Evolutionary conservation across 2,329 filamentous ascomycete genomes (phyloP).

Genomic region (Akanthomyces muscarius): DNA sequence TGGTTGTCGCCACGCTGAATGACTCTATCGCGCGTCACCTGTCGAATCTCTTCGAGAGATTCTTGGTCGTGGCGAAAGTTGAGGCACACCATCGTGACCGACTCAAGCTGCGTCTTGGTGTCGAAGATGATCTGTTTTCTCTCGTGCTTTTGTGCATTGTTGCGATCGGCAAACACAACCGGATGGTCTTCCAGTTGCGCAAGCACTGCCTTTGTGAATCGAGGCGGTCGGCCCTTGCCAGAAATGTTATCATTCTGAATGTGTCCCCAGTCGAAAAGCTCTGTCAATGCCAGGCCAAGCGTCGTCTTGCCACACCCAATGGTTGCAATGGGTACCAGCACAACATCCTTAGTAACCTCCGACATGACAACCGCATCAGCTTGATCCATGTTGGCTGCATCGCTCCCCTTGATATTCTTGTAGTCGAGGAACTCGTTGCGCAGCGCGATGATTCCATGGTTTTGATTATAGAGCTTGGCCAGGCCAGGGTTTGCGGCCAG

Average conservation of each 20-base stretch:
- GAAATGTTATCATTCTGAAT: conserved; percentile 96
- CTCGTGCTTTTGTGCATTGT: conserved; percentile 88
- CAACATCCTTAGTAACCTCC: conserved; percentile 62
- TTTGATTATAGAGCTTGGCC: conserved; percentile 69
- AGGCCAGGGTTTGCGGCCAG: conserved; percentile 66
- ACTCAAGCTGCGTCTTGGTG: conserved; percentile 57
- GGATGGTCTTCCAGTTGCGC: conserved; percentile 59
- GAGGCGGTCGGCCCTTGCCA: conserved; percentile 69
- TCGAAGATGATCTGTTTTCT: conserved; percentile 83
- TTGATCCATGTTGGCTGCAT: conserved; percentile 75
- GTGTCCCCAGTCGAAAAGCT: conserved; percentile 87
- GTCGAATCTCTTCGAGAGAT: conserved; percentile 67
- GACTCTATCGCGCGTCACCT: conserved; percentile 73
- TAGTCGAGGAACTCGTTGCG: conserved; percentile 82
- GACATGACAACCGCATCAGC: conserved; percentile 42
- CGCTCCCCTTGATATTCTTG: conserved; percentile 80
- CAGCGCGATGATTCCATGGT: conserved; percentile 92
- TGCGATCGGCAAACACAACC: conserved; percentile 86
- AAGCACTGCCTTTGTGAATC: conserved; percentile 70
- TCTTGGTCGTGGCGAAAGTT: conserved; percentile 84
- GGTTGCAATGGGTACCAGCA: conserved; percentile 87
- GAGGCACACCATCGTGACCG: conserved; percentile 74
- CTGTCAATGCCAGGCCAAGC: conserved; percentile 71
- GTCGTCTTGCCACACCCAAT: conserved; percentile 98
- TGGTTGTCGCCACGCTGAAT: conserved; percentile 89